Base-by-base conservation (phyloP, 2,329 filamentous ascomycete species). In the Pleoardoris graminearum region DNA sequence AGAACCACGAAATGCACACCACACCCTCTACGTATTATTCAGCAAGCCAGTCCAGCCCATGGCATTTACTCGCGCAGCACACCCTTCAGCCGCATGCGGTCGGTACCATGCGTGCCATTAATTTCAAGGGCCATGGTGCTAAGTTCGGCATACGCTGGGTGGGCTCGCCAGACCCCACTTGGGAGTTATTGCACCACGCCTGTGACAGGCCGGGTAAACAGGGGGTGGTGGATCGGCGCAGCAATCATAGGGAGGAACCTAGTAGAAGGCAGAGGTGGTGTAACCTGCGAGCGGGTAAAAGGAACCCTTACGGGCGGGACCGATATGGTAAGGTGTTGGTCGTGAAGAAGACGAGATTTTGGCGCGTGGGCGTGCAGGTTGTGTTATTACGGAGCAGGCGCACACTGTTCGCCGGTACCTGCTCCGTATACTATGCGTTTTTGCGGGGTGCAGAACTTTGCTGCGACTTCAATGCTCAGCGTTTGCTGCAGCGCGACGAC, bases 1-100 rank as follows among this genome's bases (percentile, higher is more conserved):
- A 7, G 10, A 32, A 32, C 5, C 16, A 17, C 33, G 8, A 16
- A 7, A 23, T 19, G 25, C 33, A 39, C 10, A 22, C 36, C 14
- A 30, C 14, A 43, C 33, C 46, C 46, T 58, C 50, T 61, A 59
- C 53, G 49, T 57, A 65, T 65, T 62, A 50, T 55, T 61, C 63
- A 66, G 57, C 61, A 50, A 22, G 5, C 38, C 33, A 48, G 17
- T 62, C 60, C 47, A 57, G 58, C 56, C 30, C 23, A n/a, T 5
- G 52, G 48, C 52, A 48, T 33, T 51, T 48, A 43, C 19, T 7
- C 39, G n/a, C 19, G 16, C 19, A 16, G 30, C n/a, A 27, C 14
- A 19, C 4, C 11, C 44, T 33, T 41, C 47, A 57, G 42, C 51
- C 53, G 51, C 46, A 48, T 25, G 36, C 39, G n/a, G 37, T 46